Evolutionary conservation across 352 stramenopile species (phyloP).

Genomic region (Pythium plurisporium): DNA sequence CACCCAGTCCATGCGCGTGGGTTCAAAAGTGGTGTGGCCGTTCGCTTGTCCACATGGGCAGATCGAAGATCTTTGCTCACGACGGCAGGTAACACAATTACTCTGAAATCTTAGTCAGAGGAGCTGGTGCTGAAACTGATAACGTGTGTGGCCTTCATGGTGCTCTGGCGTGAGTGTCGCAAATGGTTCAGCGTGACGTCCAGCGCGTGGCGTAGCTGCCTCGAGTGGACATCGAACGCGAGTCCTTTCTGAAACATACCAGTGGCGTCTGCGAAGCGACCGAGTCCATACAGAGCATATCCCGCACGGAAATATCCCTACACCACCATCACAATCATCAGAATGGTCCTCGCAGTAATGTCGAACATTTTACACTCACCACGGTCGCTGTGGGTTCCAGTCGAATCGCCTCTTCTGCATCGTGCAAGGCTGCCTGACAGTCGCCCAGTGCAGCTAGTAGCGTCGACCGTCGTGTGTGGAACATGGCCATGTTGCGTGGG

Average conservation of each 20-base stretch:
- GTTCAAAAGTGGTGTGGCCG: no score
- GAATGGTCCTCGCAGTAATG: no score
- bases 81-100: no score
- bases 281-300: constrained; percentile 49
- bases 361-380: constrained; percentile 27
- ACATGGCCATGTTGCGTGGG: constrained; percentile 46
- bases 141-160: neutral
- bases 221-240: constrained; percentile 52
- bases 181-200: constrained; percentile 33
- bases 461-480: constrained; percentile 56
- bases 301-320: constrained; percentile 72
- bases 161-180: neutral
- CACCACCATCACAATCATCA: neutral
- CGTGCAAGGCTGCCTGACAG: constrained; percentile 38
- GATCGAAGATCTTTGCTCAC: no score
- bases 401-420: constrained; percentile 48
- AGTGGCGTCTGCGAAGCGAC: constrained; percentile 47
- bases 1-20: no score
- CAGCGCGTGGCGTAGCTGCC: constrained; percentile 54
- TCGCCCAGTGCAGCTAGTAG: constrained; percentile 48
- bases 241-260: constrained; percentile 60
- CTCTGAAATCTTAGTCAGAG: no score
- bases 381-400: constrained; percentile 48
- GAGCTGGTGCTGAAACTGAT: no score
- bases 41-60: no score